Percentiles rank a stretch among this genome's conserved stretches.
phyloP scores from a whole-genome alignment of 768 basidiomycete genomes.

The Terana coerulea region DNA sequence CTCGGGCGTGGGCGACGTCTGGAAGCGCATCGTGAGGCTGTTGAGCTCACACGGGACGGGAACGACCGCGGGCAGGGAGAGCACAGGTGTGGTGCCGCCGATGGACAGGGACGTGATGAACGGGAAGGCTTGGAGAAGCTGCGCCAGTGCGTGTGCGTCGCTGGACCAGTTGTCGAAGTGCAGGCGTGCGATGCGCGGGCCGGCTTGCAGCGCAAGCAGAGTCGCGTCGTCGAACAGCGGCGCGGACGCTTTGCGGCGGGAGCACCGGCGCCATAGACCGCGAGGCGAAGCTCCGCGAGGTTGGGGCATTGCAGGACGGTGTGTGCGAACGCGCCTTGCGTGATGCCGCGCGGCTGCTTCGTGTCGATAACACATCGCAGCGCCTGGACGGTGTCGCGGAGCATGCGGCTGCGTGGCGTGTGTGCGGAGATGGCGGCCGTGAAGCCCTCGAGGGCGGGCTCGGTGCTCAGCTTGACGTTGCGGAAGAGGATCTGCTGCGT shows the following conservation, averaged over 20 bases:
- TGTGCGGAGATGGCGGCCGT: slow-evolving; percentile 43
- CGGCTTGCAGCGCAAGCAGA: slow-evolving; percentile 47
- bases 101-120: slow-evolving; percentile 44
- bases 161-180: slow-evolving; percentile 73
- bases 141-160: slow-evolving; percentile 49
- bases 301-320: slow-evolving; percentile 59
- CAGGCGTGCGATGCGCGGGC: slow-evolving; percentile 50
- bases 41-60: slow-evolving; percentile 47
- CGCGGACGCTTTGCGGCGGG: slow-evolving; percentile 13
- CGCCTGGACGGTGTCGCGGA: slow-evolving; percentile 50
- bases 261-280: slow-evolving; percentile 53
- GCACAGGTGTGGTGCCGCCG: slow-evolving; percentile 53
- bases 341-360: slow-evolving; percentile 59
- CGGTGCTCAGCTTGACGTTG: slow-evolving; percentile 49
- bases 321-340: slow-evolving; percentile 51
- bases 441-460: slow-evolving; percentile 53
- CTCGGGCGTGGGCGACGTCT: slow-evolving; percentile 54
- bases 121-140: slow-evolving; percentile 64
- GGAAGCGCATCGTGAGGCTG: slow-evolving; percentile 62
- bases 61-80: slow-evolving; percentile 37
- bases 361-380: slow-evolving; percentile 60
- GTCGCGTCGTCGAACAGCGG: slow-evolving; percentile 33
- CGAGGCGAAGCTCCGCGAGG: slow-evolving; percentile 49
- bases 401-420: slow-evolving; percentile 43
- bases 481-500: slow-evolving; percentile 66